Conservation (phyloP, 805 yeast genomes). For the Yamadazyma insecticola region DNA sequence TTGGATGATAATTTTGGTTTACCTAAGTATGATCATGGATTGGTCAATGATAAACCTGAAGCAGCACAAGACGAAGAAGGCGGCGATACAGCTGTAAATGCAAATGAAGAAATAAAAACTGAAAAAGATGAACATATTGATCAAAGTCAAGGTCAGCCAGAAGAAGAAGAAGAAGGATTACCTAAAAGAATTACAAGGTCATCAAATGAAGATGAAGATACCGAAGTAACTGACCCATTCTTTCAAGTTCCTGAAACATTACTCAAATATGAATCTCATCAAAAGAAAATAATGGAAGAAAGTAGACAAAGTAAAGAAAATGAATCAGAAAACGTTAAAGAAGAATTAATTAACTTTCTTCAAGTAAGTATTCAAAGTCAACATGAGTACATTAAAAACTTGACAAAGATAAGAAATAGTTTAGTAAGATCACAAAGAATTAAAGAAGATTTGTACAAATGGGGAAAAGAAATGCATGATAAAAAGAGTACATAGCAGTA, state of each 20-base stretch:
- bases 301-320: conserved; percentile 16
- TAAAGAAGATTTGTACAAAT: conserved; percentile 62
- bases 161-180: conserved; percentile 1
- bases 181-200: conserved; percentile 7
- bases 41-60: conserved; percentile 17
- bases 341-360: conserved; percentile 37
- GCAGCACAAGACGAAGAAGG: conserved; percentile 2
- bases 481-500: conserved; percentile 25
- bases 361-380: conserved; percentile 45
- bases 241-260: conserved; percentile 54
- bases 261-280: conserved; percentile 23
- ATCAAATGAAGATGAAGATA: conserved; percentile 10
- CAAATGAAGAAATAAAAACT: conserved; percentile 7
- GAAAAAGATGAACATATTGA: not conserved
- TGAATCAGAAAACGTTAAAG: conserved; percentile 57
- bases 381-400: conserved; percentile 80
- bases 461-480: conserved; percentile 84
- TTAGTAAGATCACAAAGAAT: conserved; percentile 74
- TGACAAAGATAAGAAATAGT: conserved; percentile 69
- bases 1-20: conserved; percentile 62
- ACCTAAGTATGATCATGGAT: conserved; percentile 65
- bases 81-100: not conserved
- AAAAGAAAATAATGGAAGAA: conserved; percentile 18
- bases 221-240: conserved; percentile 31
- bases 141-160: not conserved